phyloP scores from a whole-genome alignment of 768 basidiomycete genomes.

The Boletus rex-veris region DNA sequence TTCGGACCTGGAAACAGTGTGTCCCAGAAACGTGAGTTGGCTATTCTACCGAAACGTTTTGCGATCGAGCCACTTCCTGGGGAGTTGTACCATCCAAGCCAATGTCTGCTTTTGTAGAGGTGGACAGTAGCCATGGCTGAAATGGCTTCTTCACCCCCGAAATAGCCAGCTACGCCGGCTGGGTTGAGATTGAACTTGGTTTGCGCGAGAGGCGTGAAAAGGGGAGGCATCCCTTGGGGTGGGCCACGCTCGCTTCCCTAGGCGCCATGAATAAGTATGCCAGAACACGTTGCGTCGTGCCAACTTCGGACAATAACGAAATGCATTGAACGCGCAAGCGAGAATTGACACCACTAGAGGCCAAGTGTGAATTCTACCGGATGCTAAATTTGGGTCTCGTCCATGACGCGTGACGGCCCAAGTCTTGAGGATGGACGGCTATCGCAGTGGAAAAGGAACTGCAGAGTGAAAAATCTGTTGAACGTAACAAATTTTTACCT shows the following conservation, averaged over 20 bases:
- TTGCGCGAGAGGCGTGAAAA: slow-evolving; percentile 3
- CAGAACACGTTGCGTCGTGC: too few relatives aligned
- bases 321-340: neutral
- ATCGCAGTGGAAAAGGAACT: too few relatives aligned
- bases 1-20: slow-evolving; percentile 31
- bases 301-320: neutral
- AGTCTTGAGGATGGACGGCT: neutral
- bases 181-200: slow-evolving; percentile 24
- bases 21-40: slow-evolving; percentile 30
- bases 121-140: slow-evolving; percentile 34
- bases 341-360: neutral
- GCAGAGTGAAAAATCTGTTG: too few relatives aligned
- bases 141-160: slow-evolving; percentile 36
- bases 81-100: slow-evolving; percentile 37
- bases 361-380: neutral
- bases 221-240: slow-evolving; percentile 7
- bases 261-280: neutral
- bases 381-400: neutral
- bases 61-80: slow-evolving; percentile 34
- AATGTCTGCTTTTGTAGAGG: slow-evolving; percentile 28
- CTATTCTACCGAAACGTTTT: slow-evolving; percentile 31
- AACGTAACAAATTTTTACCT: too few relatives aligned
- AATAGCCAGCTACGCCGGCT: slow-evolving; percentile 34
- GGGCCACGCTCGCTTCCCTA: neutral
- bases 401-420: neutral